Base-by-base conservation (phyloP, 2,329 filamentous ascomycete species). In the Cladophialophora carrionii region DNA sequence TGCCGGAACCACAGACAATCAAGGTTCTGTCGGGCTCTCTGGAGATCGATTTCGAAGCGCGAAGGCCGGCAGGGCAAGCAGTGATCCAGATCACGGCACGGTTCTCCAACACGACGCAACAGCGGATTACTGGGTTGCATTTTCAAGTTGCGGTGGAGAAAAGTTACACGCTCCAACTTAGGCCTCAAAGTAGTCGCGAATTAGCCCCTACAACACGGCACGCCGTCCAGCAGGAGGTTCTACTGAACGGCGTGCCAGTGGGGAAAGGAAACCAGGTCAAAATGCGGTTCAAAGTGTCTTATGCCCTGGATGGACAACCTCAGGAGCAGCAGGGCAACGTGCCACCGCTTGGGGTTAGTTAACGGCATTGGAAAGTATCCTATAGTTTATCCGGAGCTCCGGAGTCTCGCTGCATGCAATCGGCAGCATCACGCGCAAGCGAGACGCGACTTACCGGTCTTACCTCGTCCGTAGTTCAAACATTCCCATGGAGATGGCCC, bases 101-200 rank as follows among this genome's bases (percentile, higher is more conserved):
- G n/a, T 96, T 97, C 75, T 92, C 91, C 20, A 99, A 96, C 76
- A 89, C 86, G 66, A 90, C 88, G 0, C 78, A 84, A 1, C 84
- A 90, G 72, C 84, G 87, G 0, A 84, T 99, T 24, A 84, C 85
- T 2, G 90, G 96, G 69, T 81, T 99, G 32, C 92, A 94, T 64
- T 96, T 97, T 74, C 91, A 96, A 76, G 84, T 96, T 46, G 95
- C 95, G 2, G 94, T 97, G 32, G 95, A 94, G 65, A 98, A 94
- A 86, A 89, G 89, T 67, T 95, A 89, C 75, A 88, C 90, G 66
- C 83, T 97, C 24, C 85, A 90, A 73, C 85, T 98, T 29, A 88
- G 91, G 71, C 93, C 92, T 0, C 95, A 98, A 76, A 92, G 90
- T 0, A 90, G 92, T 26, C 88, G 92, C 64, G 84, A 84, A 29